Conservation (phyloP, 2,329 filamentous ascomycete species). For the Oidium heveae region DNA sequence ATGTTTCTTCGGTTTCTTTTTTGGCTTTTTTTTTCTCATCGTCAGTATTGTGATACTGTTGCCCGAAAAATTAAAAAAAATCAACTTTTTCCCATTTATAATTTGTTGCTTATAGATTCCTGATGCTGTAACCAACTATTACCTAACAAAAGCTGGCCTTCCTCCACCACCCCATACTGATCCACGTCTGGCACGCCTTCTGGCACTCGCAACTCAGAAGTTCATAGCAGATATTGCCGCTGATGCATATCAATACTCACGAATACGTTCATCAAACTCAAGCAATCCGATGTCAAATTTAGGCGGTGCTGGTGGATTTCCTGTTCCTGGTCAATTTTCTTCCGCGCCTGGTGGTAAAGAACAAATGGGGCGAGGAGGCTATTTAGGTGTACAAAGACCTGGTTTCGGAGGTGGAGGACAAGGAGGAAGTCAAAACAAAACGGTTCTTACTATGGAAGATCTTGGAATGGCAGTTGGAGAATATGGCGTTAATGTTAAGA, state of each 20-base stretch:
- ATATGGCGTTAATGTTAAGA: slow-evolving; percentile 93
- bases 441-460: slow-evolving; percentile 96
- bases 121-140: slow-evolving; percentile 92
- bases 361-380: slow-evolving; percentile 25
- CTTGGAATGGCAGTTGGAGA: slow-evolving; percentile 93
- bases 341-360: slow-evolving; percentile 30
- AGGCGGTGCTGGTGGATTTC: slow-evolving; percentile 47
- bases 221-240: slow-evolving; percentile 95
- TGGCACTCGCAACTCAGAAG: slow-evolving; percentile 94
- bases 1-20: not conserved
- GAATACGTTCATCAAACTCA: slow-evolving; percentile 79
- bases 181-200: slow-evolving; percentile 67
- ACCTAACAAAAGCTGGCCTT: slow-evolving; percentile 85
- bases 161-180: slow-evolving; percentile 81
- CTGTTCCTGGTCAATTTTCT: slow-evolving; percentile 34
- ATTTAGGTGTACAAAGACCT: slow-evolving; percentile 32
- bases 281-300: slow-evolving; percentile 83
- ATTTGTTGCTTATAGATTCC: slow-evolving; percentile 39
- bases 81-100: not conserved
- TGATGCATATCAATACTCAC: slow-evolving; percentile 92
- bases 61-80: no score
- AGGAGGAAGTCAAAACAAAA: slow-evolving; percentile 69
- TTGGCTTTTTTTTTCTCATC: not conserved
- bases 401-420: slow-evolving; percentile 74
- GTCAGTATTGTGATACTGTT: no score